These are phyloP conservation scores for Vanilla planifolia DNA, from an alignment of 106 monocot species.

Conservation along the genomic window DNA sequence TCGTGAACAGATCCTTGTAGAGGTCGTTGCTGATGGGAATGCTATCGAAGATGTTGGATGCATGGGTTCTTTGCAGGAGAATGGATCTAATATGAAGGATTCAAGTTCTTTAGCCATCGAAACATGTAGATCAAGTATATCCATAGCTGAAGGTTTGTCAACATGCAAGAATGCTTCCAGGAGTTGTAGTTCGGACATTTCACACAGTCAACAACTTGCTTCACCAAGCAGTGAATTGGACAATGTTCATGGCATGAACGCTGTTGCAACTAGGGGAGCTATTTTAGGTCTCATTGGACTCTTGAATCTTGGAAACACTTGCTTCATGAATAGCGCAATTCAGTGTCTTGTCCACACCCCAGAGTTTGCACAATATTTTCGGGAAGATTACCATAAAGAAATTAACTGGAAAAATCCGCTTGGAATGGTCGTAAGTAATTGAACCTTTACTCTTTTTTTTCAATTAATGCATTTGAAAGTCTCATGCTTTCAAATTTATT, in stretches of 20 bases:
- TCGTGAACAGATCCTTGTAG: slow-evolving; percentile 79
- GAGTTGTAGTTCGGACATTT: slow-evolving; percentile 59
- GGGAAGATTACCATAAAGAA: slow-evolving; percentile 90
- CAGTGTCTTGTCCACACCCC: slow-evolving; percentile 99
- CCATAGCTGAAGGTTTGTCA: slow-evolving; percentile 54
- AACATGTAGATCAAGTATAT: slow-evolving; percentile 35
- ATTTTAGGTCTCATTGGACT: slow-evolving; percentile 83
- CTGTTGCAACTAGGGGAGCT: slow-evolving; percentile 49
- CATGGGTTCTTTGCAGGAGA: slow-evolving; percentile 60
- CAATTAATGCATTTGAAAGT: background rate
- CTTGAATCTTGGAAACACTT: slow-evolving; percentile 97
- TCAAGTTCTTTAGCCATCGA: slow-evolving; percentile 47
- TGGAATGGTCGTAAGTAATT: slow-evolving; percentile 93
- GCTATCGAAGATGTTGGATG: slow-evolving; percentile 39
- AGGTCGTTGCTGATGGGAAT: slow-evolving; percentile 54
- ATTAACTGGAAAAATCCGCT: slow-evolving; percentile 97
- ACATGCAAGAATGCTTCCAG: slow-evolving; percentile 57
- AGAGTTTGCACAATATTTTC: slow-evolving; percentile 90
- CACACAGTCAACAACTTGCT: slow-evolving; percentile 49
- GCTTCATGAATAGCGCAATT: slow-evolving; percentile 98
- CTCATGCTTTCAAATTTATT: background rate
- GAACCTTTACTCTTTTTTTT: slow-evolving; percentile 1
- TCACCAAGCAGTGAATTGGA: slow-evolving; percentile 63
- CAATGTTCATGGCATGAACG: slow-evolving; percentile 42
- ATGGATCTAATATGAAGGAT: slow-evolving; percentile 63